These are phyloP conservation scores for Trichoderma sp. DNA, from an alignment of 2,329 filamentous ascomycete species.

Conservation along the genomic window DNA sequence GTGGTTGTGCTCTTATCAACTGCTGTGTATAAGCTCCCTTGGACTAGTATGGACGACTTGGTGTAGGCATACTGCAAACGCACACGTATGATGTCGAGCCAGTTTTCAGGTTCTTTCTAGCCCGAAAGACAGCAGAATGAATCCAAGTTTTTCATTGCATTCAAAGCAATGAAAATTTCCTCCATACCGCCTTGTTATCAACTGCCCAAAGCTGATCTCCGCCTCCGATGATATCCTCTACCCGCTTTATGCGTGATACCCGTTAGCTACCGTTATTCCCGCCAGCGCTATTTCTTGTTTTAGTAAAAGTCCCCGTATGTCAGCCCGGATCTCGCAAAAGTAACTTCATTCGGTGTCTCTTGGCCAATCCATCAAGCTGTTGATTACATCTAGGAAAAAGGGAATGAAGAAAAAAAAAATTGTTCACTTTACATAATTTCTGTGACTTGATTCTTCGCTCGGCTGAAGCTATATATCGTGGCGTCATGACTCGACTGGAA, in stretches of 20 bases:
- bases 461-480: neutral
- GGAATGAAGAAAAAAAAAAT: neutral
- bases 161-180: neutral
- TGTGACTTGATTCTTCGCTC: neutral
- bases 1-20: neutral
- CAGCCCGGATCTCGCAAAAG: neutral
- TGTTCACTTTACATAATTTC: neutral
- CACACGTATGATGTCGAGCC: neutral
- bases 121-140: neutral
- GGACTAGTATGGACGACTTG: neutral
- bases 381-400: neutral
- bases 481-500: neutral
- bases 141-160: neutral
- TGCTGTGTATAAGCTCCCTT: no score
- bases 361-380: neutral
- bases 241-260: constrained; percentile 14
- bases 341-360: neutral
- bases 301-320: neutral
- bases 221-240: neutral
- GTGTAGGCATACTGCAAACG: neutral
- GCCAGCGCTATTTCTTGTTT: neutral
- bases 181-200: neutral
- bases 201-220: neutral
- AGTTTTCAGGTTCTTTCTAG: neutral
- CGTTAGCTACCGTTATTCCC: neutral